Conservation (phyloP, 805 yeast genomes). For the Scheffersomyces amazonensis region DNA sequence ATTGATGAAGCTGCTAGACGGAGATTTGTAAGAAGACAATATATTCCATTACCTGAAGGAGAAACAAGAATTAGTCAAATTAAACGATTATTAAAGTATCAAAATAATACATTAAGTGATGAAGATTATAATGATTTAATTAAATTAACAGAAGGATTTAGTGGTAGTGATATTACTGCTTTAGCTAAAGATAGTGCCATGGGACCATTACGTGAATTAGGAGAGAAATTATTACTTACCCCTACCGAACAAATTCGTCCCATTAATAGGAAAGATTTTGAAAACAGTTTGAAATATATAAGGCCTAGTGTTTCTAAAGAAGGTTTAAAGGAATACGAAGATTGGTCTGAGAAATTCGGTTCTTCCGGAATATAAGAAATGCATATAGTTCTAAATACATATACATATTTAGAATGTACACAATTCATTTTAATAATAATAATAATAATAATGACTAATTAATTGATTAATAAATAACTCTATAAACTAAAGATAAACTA, state of each 20-base stretch:
- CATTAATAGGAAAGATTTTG: conserved; percentile 69
- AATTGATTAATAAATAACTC: no score
- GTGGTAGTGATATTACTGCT: conserved; percentile 94
- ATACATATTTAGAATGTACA: no score
- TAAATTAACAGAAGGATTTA: conserved; percentile 68
- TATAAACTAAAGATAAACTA: no score
- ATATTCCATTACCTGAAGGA: conserved; percentile 89
- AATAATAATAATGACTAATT: no score
- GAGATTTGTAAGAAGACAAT: conserved; percentile 86
- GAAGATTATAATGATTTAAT: conserved; percentile 61
- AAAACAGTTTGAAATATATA: conserved; percentile 69
- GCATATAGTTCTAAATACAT: no score
- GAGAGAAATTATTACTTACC: conserved; percentile 71
- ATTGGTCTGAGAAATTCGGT: conserved; percentile 86
- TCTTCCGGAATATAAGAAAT: conserved; percentile 87
- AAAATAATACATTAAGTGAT: conserved; percentile 65
- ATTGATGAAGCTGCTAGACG: conserved; percentile 96
- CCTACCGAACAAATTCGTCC: conserved; percentile 78
- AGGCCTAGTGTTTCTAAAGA: conserved; percentile 86
- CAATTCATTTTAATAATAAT: no score
- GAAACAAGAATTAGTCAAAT: conserved; percentile 78
- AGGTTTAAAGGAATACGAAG: conserved; percentile 75
- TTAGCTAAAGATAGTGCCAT: conserved; percentile 96
- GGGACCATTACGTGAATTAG: conserved; percentile 91
- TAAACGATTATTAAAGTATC: conserved; percentile 61